Evolutionary conservation across 768 basidiomycete species (phyloP), one percentile per base, ranked within the genome.

Genomic region (Xanthoconium stramineum): DNA sequence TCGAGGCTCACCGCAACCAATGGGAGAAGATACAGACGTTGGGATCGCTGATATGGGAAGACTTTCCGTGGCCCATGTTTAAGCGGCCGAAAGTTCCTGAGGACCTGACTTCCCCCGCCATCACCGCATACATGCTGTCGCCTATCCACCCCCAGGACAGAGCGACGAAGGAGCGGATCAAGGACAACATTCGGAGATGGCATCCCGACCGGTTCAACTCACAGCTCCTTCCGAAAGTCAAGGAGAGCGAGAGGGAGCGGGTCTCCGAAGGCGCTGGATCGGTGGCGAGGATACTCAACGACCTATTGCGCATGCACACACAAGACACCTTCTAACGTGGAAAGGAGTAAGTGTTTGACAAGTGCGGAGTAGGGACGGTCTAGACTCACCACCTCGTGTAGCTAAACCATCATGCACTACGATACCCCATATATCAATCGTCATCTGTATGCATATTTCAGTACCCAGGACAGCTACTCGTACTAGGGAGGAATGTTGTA

Each of bases 121-220:
- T 91, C 62, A 75, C 75, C 43, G 80, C 82, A 33, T 90, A 89
- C 61, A 77, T 90, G 64, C 72, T 81, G 53, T 84, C 83, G 15
- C 74, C 80, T 12, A 68, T 80, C 55, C 79, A 82, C 58, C 81
- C 84, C 1, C 80, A 77, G 63, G 61, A 76, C 48, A 82, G 79
- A 69, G 74, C 74, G 46, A 63, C 76, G 48, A 88, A 87, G 72
- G 89, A 91, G 62, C 83, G 88, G 14, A 77, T 90, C 60, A 88
- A 84, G 74, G 89, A 91, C 57, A 82, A 84, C 52, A 78, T 92
- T 62, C 80, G 81, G 69, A 74, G 79, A 60, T 92, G 89, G 89
- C 89, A 92, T 70, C 89, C 90, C 5, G 90, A 92, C 71, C 83
- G 87, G 35, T 91, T 92, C 65, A 86, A 91, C 61, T 83, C 83